Evolutionary conservation across 257 asterid genomes (phyloP).

Genomic region (Eucommia ulmoides): DNA sequence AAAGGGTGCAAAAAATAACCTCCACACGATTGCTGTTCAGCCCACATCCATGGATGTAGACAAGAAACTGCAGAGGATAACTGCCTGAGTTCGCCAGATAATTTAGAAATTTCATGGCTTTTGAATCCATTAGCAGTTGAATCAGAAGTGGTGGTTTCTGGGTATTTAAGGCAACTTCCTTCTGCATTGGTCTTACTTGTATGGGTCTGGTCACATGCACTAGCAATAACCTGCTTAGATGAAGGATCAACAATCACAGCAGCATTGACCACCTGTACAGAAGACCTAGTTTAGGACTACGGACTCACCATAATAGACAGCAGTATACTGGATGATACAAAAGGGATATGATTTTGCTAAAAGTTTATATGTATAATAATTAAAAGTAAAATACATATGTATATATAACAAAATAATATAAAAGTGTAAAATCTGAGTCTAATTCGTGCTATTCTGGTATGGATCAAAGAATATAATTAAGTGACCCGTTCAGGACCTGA

Average conservation of each 20-base stretch:
- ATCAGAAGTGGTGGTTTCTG: slow-evolving; percentile 7
- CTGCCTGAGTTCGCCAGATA: slow-evolving; percentile 11
- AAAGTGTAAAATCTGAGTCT: too few relatives aligned
- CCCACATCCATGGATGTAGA: slow-evolving; percentile 71
- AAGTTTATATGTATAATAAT: too few relatives aligned
- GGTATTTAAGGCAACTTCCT: slow-evolving; percentile 13
- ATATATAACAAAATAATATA: too few relatives aligned
- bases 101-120: slow-evolving; percentile 11
- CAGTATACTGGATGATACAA: too few relatives aligned
- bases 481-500: too few relatives aligned
- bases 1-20: slow-evolving; percentile 58
- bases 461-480: too few relatives aligned
- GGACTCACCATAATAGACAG: too few relatives aligned
- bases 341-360: too few relatives aligned
- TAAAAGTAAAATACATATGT: too few relatives aligned
- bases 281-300: too few relatives aligned
- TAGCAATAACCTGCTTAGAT: slow-evolving; percentile 52
- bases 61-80: slow-evolving; percentile 36
- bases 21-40: slow-evolving; percentile 23
- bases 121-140: slow-evolving; percentile 13
- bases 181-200: slow-evolving; percentile 14
- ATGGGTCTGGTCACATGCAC: slow-evolving; percentile 52
- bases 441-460: too few relatives aligned
- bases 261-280: slow-evolving; percentile 61
- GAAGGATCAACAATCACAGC: slow-evolving; percentile 91